These are phyloP conservation scores for Lactarius tabidus DNA, from an alignment of 768 basidiomycete genomes.

Conservation along the genomic window DNA sequence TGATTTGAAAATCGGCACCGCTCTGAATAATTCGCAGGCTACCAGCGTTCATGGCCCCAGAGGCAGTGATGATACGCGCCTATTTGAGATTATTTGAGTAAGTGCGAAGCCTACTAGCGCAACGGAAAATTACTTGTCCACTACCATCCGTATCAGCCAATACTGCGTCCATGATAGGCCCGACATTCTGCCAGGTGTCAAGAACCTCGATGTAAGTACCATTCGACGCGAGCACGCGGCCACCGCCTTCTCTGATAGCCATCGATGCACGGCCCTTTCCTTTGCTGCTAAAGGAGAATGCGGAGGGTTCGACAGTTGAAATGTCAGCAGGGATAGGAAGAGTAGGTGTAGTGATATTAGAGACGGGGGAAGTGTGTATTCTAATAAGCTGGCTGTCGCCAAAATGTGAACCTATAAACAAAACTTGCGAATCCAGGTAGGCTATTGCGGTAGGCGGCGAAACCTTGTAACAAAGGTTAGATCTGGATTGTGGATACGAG, in stretches of 20 bases:
- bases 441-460: slow-evolving; percentile 69
- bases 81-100: slow-evolving; percentile 30
- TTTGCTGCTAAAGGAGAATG: slow-evolving; percentile 37
- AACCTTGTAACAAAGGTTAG: slow-evolving; percentile 40
- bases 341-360: slow-evolving; percentile 39
- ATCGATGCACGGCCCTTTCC: slow-evolving; percentile 36
- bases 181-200: slow-evolving; percentile 69
- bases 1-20: slow-evolving; percentile 74
- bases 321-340: slow-evolving; percentile 52
- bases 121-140: slow-evolving; percentile 50
- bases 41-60: slow-evolving; percentile 74
- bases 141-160: slow-evolving; percentile 67
- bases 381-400: slow-evolving; percentile 77
- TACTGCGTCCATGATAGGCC: slow-evolving; percentile 79
- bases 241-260: slow-evolving; percentile 38
- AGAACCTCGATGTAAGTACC: slow-evolving; percentile 60
- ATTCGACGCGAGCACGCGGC: slow-evolving; percentile 31
- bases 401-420: slow-evolving; percentile 78
- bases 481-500: not conserved
- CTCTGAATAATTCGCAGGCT: slow-evolving; percentile 73
- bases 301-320: slow-evolving; percentile 37
- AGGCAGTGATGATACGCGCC: slow-evolving; percentile 83
- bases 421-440: slow-evolving; percentile 61
- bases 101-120: not conserved
- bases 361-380: slow-evolving; percentile 46